Percentiles rank a stretch among this genome's conserved stretches.
These are phyloP conservation scores for Apiospora hydei DNA, from an alignment of 2,329 filamentous ascomycete genomes.

Conservation along the genomic window DNA sequence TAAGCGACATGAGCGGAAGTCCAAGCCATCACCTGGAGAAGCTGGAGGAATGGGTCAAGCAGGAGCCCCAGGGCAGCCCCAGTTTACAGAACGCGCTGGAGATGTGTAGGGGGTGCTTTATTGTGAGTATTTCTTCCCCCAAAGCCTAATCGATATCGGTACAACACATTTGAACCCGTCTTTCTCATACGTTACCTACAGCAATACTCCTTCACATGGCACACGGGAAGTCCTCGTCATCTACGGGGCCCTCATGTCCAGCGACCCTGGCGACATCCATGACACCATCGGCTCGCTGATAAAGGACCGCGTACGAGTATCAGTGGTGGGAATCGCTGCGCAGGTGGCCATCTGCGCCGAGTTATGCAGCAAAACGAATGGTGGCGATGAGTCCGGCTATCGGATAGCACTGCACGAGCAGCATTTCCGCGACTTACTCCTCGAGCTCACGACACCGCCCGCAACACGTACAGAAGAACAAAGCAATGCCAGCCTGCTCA, in stretches of 20 bases:
- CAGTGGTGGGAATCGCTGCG: constrained; percentile 88
- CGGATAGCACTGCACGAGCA: constrained; percentile 85
- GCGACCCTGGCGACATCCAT: constrained; percentile 95
- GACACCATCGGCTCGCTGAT: constrained; percentile 83
- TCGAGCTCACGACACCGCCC: constrained; percentile 88
- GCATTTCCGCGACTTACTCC: constrained; percentile 88
- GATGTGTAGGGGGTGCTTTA: constrained; percentile 87
- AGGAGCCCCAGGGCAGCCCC: constrained; percentile 76
- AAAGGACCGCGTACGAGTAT: constrained; percentile 83
- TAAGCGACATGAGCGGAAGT: constrained; percentile 92
- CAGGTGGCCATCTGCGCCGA: constrained; percentile 93
- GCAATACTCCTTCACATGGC: constrained; percentile 90
- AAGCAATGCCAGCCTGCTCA: constrained; percentile 73
- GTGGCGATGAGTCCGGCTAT: constrained; percentile 78
- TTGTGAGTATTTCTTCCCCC: constrained; percentile 62
- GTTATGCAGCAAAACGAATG: constrained; percentile 87
- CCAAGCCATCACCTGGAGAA: constrained; percentile 85
- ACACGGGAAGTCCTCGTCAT: constrained; percentile 92
- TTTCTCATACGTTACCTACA: constrained; percentile 41
- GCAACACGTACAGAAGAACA: constrained; percentile 73
- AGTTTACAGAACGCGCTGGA: constrained; percentile 94
- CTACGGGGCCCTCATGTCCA: constrained; percentile 87
- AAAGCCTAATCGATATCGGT: not conserved
- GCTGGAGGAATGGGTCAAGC: constrained; percentile 70
- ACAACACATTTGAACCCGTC: not conserved